A percentile compares a stretch with the other conserved stretches of the same genome.
phyloP scores from a whole-genome alignment of 129 eudicot genomes.

The Flaveria ramosissima region DNA sequence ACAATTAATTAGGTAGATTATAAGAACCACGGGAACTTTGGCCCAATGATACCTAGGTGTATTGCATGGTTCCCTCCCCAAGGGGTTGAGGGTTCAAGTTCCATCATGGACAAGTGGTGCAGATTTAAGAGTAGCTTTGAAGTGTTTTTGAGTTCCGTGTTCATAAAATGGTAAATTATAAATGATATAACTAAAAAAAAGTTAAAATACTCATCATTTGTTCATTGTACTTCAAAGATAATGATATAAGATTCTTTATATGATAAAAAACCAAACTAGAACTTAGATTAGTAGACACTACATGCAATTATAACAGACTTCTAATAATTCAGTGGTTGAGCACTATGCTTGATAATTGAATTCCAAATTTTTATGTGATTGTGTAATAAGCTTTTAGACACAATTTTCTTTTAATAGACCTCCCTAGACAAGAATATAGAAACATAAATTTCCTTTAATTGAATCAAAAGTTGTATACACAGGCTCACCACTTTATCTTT shows the following conservation, averaged over 20 bases:
- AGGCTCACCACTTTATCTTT: slow-evolving; percentile 73
- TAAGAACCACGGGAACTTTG: no score
- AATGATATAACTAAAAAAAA: not conserved
- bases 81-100: no score
- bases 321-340: not conserved
- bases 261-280: slow-evolving; percentile 12
- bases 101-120: no score
- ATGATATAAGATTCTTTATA: not conserved
- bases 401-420: not conserved
- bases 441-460: not conserved
- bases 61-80: no score
- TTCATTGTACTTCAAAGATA: no score
- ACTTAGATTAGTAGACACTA: not conserved
- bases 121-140: no score
- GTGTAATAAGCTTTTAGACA: not conserved
- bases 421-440: not conserved
- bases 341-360: not conserved
- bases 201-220: no score
- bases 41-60: no score
- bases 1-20: not conserved
- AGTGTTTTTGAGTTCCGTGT: no score
- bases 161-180: not conserved
- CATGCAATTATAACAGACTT: not conserved
- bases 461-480: not conserved
- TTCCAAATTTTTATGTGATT: not conserved